Evolutionary conservation across 805 yeast species (phyloP).

Genomic region (Candida qinlingensis): DNA sequence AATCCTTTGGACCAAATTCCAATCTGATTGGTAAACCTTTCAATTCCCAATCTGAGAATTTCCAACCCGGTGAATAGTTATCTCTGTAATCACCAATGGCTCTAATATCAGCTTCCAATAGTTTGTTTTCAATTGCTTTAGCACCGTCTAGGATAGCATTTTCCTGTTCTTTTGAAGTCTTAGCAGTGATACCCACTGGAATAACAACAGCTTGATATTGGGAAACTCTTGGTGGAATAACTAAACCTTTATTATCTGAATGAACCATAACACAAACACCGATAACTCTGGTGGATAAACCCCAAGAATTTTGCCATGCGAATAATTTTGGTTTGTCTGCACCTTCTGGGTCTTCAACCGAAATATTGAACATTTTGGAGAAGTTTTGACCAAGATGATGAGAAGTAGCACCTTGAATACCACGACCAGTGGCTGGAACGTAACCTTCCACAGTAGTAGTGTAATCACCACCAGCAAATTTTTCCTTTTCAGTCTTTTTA

Average conservation of each 20-base stretch:
- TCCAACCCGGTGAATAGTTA: slow-evolving; percentile 98
- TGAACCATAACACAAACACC: slow-evolving; percentile 99
- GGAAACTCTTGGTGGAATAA: slow-evolving; percentile 95
- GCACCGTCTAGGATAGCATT: slow-evolving; percentile 66
- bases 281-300: slow-evolving; percentile 94
- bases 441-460: slow-evolving; percentile 97
- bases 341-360: slow-evolving; percentile 94
- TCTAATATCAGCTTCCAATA: slow-evolving; percentile 62
- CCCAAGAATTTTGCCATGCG: slow-evolving; percentile 99
- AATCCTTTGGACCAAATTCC: slow-evolving; percentile 96
- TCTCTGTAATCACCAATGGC: slow-evolving; percentile 85
- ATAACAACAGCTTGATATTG: slow-evolving; percentile 87
- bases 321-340: slow-evolving; percentile 77
- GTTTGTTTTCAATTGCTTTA: slow-evolving; percentile 56
- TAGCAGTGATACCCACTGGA: slow-evolving; percentile 92
- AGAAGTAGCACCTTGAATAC: slow-evolving; percentile 98
- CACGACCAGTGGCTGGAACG: slow-evolving; percentile 98
- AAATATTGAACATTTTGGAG: slow-evolving; percentile 95
- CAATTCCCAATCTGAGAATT: slow-evolving; percentile 94
- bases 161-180: slow-evolving; percentile 74
- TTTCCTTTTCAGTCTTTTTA: slow-evolving; percentile 93
- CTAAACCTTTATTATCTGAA: slow-evolving; percentile 97
- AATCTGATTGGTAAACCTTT: slow-evolving; percentile 92
- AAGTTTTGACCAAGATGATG: slow-evolving; percentile 98
- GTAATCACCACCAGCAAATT: slow-evolving; percentile 95